Percentiles rank a stretch among this genome's conserved stretches.
Evolutionary conservation across 2,329 filamentous ascomycete genomes (phyloP).

Genomic region (Cryphonectria nitschkei): DNA sequence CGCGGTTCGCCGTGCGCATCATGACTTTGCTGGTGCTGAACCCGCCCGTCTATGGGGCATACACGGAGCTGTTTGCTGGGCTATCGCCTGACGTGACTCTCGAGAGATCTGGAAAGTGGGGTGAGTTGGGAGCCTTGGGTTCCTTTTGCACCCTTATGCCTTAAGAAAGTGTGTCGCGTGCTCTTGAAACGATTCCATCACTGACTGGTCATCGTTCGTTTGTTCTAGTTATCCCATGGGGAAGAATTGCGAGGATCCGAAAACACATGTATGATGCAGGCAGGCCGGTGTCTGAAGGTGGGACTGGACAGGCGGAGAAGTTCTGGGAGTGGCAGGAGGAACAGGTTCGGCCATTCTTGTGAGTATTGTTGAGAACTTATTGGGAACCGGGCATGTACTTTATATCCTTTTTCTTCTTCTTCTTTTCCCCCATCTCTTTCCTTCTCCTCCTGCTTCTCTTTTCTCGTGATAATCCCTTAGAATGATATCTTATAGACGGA

Average conservation of each 20-base stretch:
- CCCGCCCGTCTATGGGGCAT: conserved; percentile 39
- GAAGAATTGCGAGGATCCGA: conserved; percentile 40
- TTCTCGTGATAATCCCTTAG: background rate
- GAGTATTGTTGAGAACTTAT: background rate
- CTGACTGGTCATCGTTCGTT: too few species aligned
- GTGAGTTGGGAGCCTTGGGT: conserved; percentile 18
- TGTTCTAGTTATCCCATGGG: conserved; percentile 42
- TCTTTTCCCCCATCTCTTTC: background rate
- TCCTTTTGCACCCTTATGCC: too few species aligned
- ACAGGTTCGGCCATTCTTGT: conserved; percentile 37
- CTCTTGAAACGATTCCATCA: too few species aligned
- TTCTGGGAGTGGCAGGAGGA: conserved; percentile 49
- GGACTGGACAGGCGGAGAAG: conserved; percentile 40
- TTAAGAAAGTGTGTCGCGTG: too few species aligned
- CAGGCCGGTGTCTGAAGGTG: conserved; percentile 42
- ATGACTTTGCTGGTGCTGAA: conserved; percentile 26
- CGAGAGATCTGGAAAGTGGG: conserved; percentile 35
- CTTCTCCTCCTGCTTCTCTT: background rate
- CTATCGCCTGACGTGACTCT: conserved; percentile 41
- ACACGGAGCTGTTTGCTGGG: conserved; percentile 45
- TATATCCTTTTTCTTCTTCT: background rate
- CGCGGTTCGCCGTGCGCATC: background rate
- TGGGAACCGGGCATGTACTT: background rate
- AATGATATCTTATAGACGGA: background rate
- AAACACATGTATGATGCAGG: conserved; percentile 36